Evolutionary conservation across 768 basidiomycete genomes (phyloP), one percentile per base, ranked within the genome.

Genomic region (Cystobasidium tubakii): DNA sequence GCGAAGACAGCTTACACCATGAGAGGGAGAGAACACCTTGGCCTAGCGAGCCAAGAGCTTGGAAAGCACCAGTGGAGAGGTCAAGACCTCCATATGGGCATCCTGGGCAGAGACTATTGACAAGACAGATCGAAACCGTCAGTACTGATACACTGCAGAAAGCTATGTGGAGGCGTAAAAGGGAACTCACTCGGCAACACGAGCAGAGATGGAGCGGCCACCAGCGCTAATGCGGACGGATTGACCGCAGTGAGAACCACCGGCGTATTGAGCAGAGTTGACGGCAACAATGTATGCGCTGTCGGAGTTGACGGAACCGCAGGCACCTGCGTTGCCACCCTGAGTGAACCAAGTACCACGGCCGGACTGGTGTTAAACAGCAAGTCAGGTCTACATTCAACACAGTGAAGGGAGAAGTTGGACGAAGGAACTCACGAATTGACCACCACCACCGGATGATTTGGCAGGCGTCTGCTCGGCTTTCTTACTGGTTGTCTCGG

Each of bases 281-380:
- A 84, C 80, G 62, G 84, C 84, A 77, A 82, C 80, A 72, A 83
- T 79, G 73, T 78, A 75, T 71, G 76, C 80, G 31, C 17, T 77
- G 81, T 95, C 93, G 1, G 78, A 73, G 84, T 86, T 80, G 39
- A 82, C 79, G 36, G 66, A 76, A 55, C 93, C 94, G 81, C 94
- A 96, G 6, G 90, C 89, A 67, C 93, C 93, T 9, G 89, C 83
- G 44, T 84, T 65, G 25, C 63, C 62, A n/a, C 42, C 34, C 46
- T 73, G 64, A 2, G 44, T 65, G 73, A 29, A 65, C 62, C 44
- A 64, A 12, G 73, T 73, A 7, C 36, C 66, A 17, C 42, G 39
- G 39, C 63, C 36, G 63, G 36, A 39, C 44, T 42, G 36, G 4
- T 31, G 6, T 36, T n/a, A 10, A 42, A 65, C 12, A 65, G 63